Base-by-base conservation (phyloP, 768 basidiomycete genomes). In the Suillus tomentosus region DNA sequence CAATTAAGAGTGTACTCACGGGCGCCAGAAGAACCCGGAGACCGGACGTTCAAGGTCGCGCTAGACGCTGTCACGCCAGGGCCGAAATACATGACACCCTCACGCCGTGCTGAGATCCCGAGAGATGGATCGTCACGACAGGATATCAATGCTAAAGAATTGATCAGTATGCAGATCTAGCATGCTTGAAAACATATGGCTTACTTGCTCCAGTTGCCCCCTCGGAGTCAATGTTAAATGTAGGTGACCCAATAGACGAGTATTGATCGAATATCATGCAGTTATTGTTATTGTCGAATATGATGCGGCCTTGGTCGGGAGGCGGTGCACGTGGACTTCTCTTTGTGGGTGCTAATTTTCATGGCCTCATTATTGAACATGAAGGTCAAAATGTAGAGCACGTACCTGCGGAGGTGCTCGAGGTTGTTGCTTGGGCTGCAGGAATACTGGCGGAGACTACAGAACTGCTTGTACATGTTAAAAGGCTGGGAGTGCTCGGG, bases 181-280 rank as follows among this genome's bases (percentile, higher is more conserved):
- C 6, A 19, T 5, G 1, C 39, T 31, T 10, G 10, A n/a, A 42
- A 42, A 19, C 5, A 42, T 42, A 40, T 13, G 17, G 11, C 40
- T 24, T 27, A 31, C 40, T 42, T 4, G 57, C 57, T 27, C 39
- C 57, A 5, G 11, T 31, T 19, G 40, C 17, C 5, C 11, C 57
- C 3, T 58, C 1, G 5, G 57, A 57, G 22, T 57, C 56, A 24
- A 57, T 57, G 37, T 57, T 57, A n/a, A 57, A 39, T 15, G 56
- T 57, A 15, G 56, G 37, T 24, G 56, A 39, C 37, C 14, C 56
- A 6, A 5, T 9, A 24, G 15, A 57, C 15, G 24, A 57, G 1
- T 10, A 9, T 39, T 1, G 8, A 5, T 8, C 56, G 5, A 57
- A 40, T 27, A 57, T 39, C 56, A 57, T 57, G 22, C 37, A 40